phyloP scores from a whole-genome alignment of 2,329 filamentous ascomycete genomes.

The Arthrobotrys iridis region DNA sequence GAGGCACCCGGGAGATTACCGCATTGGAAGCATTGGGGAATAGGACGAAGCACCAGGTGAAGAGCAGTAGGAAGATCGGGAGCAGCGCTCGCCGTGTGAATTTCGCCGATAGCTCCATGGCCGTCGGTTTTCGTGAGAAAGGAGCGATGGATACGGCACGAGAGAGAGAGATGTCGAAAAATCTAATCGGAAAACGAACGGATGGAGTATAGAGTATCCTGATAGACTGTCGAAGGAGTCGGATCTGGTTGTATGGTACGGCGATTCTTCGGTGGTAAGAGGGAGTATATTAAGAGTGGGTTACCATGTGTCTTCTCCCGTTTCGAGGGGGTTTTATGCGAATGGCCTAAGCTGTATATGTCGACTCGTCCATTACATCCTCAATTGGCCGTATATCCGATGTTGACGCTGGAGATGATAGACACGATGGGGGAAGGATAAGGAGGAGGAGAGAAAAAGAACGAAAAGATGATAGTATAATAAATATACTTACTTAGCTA shows the following conservation, averaged over 20 bases:
- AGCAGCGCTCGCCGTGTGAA: constrained; percentile 28
- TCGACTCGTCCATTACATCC: not conserved
- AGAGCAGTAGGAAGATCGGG: constrained; percentile 24
- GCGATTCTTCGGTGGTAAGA: not conserved
- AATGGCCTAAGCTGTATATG: not conserved
- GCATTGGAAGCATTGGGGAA: constrained; percentile 23
- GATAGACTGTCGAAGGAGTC: not conserved
- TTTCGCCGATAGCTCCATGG: constrained; percentile 1
- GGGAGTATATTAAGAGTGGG: not conserved
- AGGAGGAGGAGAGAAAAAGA: too few species aligned
- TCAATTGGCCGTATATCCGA: not conserved
- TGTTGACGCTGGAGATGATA: too few species aligned
- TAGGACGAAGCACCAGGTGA: constrained; percentile 44
- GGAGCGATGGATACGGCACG: not conserved
- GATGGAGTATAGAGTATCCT: not conserved
- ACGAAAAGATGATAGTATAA: too few species aligned
- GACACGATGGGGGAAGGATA: too few species aligned
- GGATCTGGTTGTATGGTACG: not conserved
- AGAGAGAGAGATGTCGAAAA: constrained; percentile 17
- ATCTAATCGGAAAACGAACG: not conserved
- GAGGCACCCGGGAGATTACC: constrained; percentile 37
- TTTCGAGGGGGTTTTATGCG: constrained; percentile 31
- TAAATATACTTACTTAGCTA: too few species aligned
- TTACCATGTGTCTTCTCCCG: constrained; percentile 23
- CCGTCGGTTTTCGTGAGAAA: not conserved